Base-by-base conservation (phyloP, 1,284 basidiomycete species). In the Ustilago curta region DNA sequence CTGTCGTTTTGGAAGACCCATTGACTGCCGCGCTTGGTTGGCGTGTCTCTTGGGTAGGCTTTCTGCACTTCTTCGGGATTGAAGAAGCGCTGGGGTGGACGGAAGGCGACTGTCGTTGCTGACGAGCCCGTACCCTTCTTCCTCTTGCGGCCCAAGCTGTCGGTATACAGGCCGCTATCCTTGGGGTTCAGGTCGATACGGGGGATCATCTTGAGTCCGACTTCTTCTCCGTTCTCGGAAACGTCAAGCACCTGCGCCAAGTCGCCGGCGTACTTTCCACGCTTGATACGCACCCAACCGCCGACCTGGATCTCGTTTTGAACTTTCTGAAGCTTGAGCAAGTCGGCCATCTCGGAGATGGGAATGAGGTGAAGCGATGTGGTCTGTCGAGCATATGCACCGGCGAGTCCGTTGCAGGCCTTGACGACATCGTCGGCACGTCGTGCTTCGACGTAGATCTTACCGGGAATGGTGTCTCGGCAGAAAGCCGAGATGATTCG, bases 311-410 rank as follows among this genome's bases (percentile, higher is more conserved):
- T 90, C 1, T 92, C 92, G 59, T 92, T 87, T 75, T 95, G 93
- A 82, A 95, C 92, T 87, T 96, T 95, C 87, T 95, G 97, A 81
- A 97, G 97, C 84, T 94, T 93, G 75, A 99, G 88, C 35, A 99
- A 87, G 71, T 93, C 94, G 7, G 95, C 94, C 96, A 99, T 99
- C 87, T 99, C 96, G 78, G 97, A 94, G 72, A 98, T 95, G 8
- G 95, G 95, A 1, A 99, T 94, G 42, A 98, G 90, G 43, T 90
- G 89, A 70, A 95, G 89, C 19, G 92, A 92, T 31, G 70, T 70
- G 39, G 75, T 72, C 56, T 91, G 91, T 37, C 76, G 68, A 4
- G 76, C 77, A 86, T 95, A 99, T 56, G 96, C 91, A 59, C 95
- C 96, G 56, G 98, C 93, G 45, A 99, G 91, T 35, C 95, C 96